phyloP scores from a whole-genome alignment of 257 asterid genomes.

The Fraxinus excelsior region DNA sequence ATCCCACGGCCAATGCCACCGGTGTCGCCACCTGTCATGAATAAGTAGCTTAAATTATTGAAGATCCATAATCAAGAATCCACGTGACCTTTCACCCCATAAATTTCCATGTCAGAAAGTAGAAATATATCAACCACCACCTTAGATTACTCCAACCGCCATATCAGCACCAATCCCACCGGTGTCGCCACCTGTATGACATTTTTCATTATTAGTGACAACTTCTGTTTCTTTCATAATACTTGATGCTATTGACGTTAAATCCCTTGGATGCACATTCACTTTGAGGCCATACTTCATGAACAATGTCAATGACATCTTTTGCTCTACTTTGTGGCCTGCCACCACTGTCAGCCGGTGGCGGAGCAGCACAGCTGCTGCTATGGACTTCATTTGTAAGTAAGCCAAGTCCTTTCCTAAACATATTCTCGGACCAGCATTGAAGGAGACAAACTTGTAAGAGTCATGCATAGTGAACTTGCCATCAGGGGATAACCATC shows the following conservation, averaged over 20 bases:
- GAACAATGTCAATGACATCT: constrained; percentile 86
- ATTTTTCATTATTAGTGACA: constrained; percentile 9
- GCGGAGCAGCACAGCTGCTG: constrained; percentile 77
- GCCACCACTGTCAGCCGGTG: constrained; percentile 57
- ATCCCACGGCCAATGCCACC: constrained; percentile 31
- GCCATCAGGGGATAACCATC: constrained; percentile 62
- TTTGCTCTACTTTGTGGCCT: constrained; percentile 81
- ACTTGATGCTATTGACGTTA: constrained; percentile 34
- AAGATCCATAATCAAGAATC: constrained; percentile 28
- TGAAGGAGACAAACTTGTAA: constrained; percentile 78
- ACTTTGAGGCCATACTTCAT: constrained; percentile 84
- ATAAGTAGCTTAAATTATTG: constrained; percentile 19
- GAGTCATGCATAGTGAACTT: constrained; percentile 69
- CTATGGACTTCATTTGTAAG: constrained; percentile 88
- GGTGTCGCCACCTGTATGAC: constrained; percentile 13
- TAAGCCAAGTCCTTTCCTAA: constrained; percentile 88
- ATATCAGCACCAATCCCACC: constrained; percentile 28
- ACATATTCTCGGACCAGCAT: constrained; percentile 89
- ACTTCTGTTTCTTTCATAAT: constrained; percentile 23
- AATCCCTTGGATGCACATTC: constrained; percentile 52
- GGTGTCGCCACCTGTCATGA: constrained; percentile 17
- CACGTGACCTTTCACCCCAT: constrained; percentile 34
- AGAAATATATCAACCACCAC: constrained; percentile 37
- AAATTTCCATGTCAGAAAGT: constrained; percentile 16
- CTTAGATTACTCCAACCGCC: constrained; percentile 53